Conservation (phyloP, 2,329 filamentous ascomycete genomes). For the Diaporthe sp. region DNA sequence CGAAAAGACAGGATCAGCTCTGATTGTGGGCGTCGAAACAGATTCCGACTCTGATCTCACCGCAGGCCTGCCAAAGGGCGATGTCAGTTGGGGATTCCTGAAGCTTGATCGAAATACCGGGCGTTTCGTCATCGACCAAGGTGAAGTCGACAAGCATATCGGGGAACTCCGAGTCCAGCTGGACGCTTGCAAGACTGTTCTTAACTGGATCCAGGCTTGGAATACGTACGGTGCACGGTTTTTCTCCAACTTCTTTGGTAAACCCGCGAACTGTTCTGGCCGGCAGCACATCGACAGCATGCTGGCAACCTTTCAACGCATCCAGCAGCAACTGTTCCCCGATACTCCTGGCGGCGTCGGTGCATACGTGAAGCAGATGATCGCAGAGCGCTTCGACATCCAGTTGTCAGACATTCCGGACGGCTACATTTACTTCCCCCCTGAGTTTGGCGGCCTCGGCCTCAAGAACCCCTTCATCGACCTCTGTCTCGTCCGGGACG, state of each 20-base stretch:
- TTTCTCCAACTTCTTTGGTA: conserved; percentile 70
- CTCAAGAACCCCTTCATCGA: conserved; percentile 53
- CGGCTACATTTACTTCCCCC: conserved; percentile 57
- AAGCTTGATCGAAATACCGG: conserved; percentile 63
- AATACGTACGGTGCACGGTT: conserved; percentile 71
- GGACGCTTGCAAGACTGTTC: conserved; percentile 64
- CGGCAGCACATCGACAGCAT: conserved; percentile 69
- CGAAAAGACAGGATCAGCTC: conserved; percentile 69
- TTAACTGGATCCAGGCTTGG: conserved; percentile 72
- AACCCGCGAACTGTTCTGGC: conserved; percentile 68
- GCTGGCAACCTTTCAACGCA: conserved; percentile 63
- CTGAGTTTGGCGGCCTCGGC: conserved; percentile 56
- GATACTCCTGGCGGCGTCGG: conserved; percentile 47
- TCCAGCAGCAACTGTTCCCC: conserved; percentile 65
- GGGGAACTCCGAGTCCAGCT: conserved; percentile 69
- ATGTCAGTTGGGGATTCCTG: conserved; percentile 72
- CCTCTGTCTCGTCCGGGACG: conserved; percentile 48
- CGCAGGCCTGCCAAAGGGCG: conserved; percentile 61
- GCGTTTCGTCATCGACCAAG: conserved; percentile 68
- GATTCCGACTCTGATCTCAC: background rate
- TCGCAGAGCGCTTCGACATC: conserved; percentile 63
- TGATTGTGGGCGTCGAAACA: conserved; percentile 47
- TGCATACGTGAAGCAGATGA: conserved; percentile 61
- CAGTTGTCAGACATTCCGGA: conserved; percentile 52
- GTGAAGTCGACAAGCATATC: conserved; percentile 68